Base-by-base conservation (phyloP, 176 grass and related monocot species). In the Eleusine coracana region DNA sequence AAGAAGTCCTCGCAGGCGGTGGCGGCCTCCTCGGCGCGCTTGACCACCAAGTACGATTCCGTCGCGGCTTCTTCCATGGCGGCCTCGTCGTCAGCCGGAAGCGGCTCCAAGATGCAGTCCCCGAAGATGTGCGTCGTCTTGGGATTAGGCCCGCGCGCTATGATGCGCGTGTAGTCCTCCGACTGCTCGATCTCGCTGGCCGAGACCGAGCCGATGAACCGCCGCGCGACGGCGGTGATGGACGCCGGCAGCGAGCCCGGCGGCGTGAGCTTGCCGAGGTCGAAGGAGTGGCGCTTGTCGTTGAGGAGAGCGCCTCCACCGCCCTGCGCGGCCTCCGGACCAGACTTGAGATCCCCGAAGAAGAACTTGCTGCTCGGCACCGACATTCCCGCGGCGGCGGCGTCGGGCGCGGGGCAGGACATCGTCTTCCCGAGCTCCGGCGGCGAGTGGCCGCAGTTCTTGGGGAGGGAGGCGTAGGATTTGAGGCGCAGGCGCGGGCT, bases 161-260 rank as follows among this genome's bases (percentile, higher is more conserved):
- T 99, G 73, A 99, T 92, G 90, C 97, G 83, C 6, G 97, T 99
- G 75, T 99, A 99, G 78, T 99, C 97, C 86, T 99, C 97, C 79
- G 97, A 99, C 77, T 94, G 93, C 83, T 96, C 97, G 21, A 99
- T 96, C 81, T 92, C 97, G 50, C 86, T 98, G 15, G 90, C 92
- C 3, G 95, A 95, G 17, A 98, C 84, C 13, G 90, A 91, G 46
- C 84, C 87, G 52, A 92, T 16, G 68, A 77, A 86, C 37, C 78
- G 45, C 27, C 77, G 46, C 14, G 70, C 2, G 7, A 75, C 75
- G 17, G 2, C 56, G 71, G 83, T 21, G 17, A 83, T 64, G 1
- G 91, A 94, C 48, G 87, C 61, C n/a, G 91, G 93, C 42, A 96
- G 82, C 0, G 97, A 96, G 2, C 89, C 93, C 3, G 84, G 86